Percentiles rank a stretch among this genome's conserved stretches.
Conservation (phyloP, 495 filamentous ascomycete genomes). For the Usnea hakonensis region DNA sequence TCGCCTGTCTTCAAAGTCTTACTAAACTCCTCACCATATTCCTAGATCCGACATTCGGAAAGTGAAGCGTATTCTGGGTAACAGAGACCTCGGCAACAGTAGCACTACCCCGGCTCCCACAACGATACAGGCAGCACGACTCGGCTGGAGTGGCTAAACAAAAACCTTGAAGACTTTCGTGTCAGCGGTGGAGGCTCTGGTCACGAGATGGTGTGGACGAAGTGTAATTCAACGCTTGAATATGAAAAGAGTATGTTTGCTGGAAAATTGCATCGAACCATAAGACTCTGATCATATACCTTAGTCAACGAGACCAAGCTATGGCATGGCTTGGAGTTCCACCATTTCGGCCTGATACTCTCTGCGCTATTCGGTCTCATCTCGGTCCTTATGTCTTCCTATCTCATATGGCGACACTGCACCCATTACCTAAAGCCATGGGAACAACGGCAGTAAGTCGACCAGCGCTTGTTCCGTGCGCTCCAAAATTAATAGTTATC, state of each 20-base stretch:
- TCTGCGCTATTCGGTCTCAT: conserved; percentile 42
- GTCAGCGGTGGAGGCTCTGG: background rate
- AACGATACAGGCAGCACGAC: background rate
- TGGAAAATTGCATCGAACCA: background rate
- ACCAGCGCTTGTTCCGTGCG: background rate
- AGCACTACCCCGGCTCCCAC: background rate
- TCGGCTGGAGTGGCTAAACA: background rate
- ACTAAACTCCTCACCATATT: background rate
- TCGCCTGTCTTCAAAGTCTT: background rate
- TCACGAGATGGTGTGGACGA: conserved; percentile 41
- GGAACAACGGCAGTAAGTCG: conserved; percentile 68
- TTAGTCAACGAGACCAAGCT: conserved; percentile 34
- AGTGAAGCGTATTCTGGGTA: background rate
- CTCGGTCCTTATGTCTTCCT: conserved; percentile 36
- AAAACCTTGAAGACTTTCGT: background rate
- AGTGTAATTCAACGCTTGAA: conserved; percentile 44
- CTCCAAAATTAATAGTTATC: conserved; percentile 11
- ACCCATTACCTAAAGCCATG: conserved; percentile 73
- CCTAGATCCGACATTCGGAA: background rate
- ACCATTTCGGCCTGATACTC: conserved; percentile 40
- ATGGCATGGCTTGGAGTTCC: conserved; percentile 45
- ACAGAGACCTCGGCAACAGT: background rate
- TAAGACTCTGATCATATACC: conserved; percentile 5
- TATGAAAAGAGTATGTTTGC: conserved; percentile 34
- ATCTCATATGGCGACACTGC: conserved; percentile 67